These are phyloP conservation scores for Fraxinus paxiana DNA, from an alignment of 305 asterid species.

Conservation along the genomic window DNA sequence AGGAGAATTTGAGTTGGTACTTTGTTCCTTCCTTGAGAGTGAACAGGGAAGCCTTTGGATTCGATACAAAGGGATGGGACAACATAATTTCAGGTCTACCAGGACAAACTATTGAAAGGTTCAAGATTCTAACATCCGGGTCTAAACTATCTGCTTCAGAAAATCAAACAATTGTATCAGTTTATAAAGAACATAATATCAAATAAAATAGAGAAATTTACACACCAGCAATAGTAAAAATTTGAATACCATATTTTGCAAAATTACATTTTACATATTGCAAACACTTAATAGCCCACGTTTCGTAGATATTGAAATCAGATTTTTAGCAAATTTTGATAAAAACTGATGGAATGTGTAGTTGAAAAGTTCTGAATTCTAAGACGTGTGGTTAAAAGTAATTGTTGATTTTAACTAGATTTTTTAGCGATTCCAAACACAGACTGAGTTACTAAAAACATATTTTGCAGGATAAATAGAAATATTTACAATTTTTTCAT, in stretches of 20 bases:
- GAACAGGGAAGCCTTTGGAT: slow-evolving; percentile 42
- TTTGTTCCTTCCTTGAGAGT: slow-evolving; percentile 44
- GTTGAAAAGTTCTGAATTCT: too few species aligned
- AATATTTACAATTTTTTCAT: background rate
- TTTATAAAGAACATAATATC: background rate
- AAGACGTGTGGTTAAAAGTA: too few species aligned
- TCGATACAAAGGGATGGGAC: slow-evolving; percentile 37
- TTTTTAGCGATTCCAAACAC: too few species aligned
- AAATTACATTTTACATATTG: background rate
- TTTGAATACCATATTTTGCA: background rate
- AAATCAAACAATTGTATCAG: background rate
- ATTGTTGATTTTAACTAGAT: too few species aligned
- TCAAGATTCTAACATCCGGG: slow-evolving; percentile 29
- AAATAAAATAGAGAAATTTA: background rate
- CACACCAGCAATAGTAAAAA: too few species aligned
- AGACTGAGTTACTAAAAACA: too few species aligned
- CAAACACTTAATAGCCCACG: background rate
- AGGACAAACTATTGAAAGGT: slow-evolving; percentile 34
- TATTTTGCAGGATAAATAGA: background rate
- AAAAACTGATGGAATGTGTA: too few species aligned
- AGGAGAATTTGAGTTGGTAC: slow-evolving; percentile 38
- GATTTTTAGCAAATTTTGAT: too few species aligned
- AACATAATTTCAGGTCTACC: slow-evolving; percentile 35
- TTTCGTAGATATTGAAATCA: too few species aligned
- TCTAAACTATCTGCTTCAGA: slow-evolving; percentile 21